Evolutionary conservation across 768 basidiomycete genomes (phyloP).

Genomic region (Lentinula sp.): DNA sequence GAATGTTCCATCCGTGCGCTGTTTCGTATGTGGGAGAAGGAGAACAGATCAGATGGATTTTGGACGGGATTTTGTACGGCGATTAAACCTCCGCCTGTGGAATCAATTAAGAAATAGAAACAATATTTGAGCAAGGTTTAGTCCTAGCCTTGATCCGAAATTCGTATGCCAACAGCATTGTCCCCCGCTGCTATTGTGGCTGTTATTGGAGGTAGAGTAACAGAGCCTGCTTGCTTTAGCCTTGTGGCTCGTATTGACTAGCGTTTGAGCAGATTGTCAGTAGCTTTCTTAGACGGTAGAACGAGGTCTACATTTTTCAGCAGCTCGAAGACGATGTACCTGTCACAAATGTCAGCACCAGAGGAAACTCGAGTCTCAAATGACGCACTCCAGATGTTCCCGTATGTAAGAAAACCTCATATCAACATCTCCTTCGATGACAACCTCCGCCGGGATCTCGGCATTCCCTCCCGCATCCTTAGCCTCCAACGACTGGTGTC

Average conservation of each 20-base stretch:
- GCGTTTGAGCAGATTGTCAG: neutral
- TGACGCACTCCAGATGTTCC: conserved; percentile 75
- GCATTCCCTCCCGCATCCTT: conserved; percentile 19
- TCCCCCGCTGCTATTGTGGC: conserved; percentile 74
- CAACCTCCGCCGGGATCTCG: conserved; percentile 53
- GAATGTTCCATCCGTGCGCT: conserved; percentile 61
- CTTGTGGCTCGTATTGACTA: conserved; percentile 73
- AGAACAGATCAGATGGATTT: conserved; percentile 75
- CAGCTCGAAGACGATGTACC: conserved; percentile 86
- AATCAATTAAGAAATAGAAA: conserved; percentile 7
- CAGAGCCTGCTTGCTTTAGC: conserved; percentile 36
- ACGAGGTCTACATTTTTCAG: conserved; percentile 70
- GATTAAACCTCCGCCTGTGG: conserved; percentile 65
- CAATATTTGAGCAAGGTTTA: neutral
- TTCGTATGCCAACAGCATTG: conserved; percentile 71
- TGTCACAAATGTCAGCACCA: conserved; percentile 18
- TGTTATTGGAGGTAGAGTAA: conserved; percentile 52
- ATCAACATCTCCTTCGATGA: conserved; percentile 67
- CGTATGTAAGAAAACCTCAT: conserved; percentile 77
- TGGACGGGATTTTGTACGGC: conserved; percentile 41
- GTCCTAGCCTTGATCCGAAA: conserved; percentile 82
- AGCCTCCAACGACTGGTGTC: conserved; percentile 36
- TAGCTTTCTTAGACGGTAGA: neutral
- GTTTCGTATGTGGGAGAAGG: conserved; percentile 83
- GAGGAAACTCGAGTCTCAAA: neutral